phyloP scores from a whole-genome alignment of 2,329 filamentous ascomycete genomes.

The Aspergillus eucalypticola region DNA sequence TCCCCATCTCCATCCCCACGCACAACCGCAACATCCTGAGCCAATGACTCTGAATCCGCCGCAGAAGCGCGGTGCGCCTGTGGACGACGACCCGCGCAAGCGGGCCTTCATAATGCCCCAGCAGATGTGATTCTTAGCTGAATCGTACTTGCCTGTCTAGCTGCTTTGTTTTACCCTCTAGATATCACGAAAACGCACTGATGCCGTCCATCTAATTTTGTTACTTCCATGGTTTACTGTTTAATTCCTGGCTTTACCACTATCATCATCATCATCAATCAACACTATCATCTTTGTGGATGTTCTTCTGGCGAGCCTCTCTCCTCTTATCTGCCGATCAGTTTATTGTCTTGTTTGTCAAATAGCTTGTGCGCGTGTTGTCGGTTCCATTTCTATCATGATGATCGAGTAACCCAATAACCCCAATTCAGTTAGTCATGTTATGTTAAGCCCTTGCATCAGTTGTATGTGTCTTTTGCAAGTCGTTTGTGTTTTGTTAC shows the following conservation, averaged over 20 bases:
- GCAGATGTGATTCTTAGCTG: conserved; percentile 9
- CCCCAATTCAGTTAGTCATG: no score
- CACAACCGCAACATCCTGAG: conserved; percentile 17
- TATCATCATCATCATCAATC: no score
- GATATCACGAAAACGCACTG: neutral
- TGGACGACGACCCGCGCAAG: conserved; percentile 24
- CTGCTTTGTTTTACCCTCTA: neutral
- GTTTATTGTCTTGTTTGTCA: neutral
- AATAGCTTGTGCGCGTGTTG: neutral
- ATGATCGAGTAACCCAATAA: neutral
- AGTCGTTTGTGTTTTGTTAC: no score
- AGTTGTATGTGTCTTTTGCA: neutral
- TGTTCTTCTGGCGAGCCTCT: neutral
- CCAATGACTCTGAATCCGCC: conserved; percentile 22
- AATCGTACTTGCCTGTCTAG: neutral
- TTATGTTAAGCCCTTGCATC: neutral
- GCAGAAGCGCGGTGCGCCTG: conserved; percentile 20
- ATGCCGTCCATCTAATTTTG: neutral
- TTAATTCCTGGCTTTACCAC: neutral
- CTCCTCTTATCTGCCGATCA: neutral
- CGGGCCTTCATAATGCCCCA: conserved; percentile 24
- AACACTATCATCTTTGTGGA: neutral
- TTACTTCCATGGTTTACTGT: neutral
- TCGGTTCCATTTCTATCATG: neutral
- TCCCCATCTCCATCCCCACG: conserved; percentile 14